phyloP scores from a whole-genome alignment of 176 grass and related monocot genomes.

The Carex pumila region DNA sequence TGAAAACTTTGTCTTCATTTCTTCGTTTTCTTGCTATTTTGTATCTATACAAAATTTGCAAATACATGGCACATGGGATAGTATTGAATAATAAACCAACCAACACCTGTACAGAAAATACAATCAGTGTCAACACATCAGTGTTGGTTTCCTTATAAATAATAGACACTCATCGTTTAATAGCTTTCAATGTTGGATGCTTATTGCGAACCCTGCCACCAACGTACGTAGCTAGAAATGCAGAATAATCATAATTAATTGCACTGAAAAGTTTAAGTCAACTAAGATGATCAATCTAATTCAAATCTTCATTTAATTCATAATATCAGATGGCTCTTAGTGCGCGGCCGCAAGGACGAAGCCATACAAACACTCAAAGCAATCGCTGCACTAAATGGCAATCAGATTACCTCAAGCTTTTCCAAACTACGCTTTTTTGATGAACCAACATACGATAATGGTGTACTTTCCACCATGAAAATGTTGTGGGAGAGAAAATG shows the following conservation, averaged over 20 bases:
- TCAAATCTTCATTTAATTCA: not conserved
- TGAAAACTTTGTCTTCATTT: not conserved
- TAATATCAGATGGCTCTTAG: conserved; percentile 51
- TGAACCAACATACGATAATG: not conserved
- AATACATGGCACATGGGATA: not conserved
- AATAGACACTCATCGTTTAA: too few relatives aligned
- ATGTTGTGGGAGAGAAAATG: conserved; percentile 51
- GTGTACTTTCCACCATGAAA: conserved; percentile 38
- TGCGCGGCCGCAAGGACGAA: conserved; percentile 67
- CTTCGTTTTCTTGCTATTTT: not conserved
- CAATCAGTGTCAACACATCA: too few relatives aligned
- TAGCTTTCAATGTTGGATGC: too few relatives aligned
- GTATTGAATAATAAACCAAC: not conserved
- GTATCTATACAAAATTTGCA: not conserved
- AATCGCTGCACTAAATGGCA: conserved; percentile 38
- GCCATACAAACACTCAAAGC: conserved; percentile 49
- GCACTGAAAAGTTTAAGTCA: not conserved
- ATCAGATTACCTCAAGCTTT: conserved; percentile 56
- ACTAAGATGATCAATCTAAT: not conserved
- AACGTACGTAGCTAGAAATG: not conserved
- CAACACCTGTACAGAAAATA: too few relatives aligned
- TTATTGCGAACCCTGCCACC: not conserved
- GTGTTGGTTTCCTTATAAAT: too few relatives aligned
- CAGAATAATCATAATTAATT: not conserved
- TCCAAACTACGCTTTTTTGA: conserved; percentile 43